Evolutionary conservation across 768 basidiomycete genomes (phyloP), one percentile per base, ranked within the genome.

Genomic region (Boletus rex-veris): DNA sequence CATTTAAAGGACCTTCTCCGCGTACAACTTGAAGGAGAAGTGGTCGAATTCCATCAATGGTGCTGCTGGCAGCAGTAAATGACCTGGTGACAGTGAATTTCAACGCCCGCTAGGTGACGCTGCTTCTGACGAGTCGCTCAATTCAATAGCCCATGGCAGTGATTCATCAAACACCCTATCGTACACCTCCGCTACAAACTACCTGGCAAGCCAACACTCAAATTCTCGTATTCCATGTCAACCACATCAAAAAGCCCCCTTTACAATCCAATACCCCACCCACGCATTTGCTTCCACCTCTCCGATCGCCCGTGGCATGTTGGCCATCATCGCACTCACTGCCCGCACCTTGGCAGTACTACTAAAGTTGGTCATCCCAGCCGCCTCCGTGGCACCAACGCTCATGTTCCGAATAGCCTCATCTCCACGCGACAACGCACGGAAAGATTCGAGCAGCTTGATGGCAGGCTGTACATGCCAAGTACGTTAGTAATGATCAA

Each of bases 371-470:
- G 62, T 47, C 52, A 64, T 55, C 11, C 66, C 67, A 0, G 47
- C 66, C 3, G 55, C 55, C 40, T 68, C 67, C 9, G 51, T 50
- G 4, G 30, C 3, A 21, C 7, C 26, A 0, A 26, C 7, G 2
- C 38, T 46, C 0, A 4, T 1, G 0, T 7, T 15, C 16, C 56
- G 53, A 6, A 42, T 28, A 1, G 52, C 54, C 10, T 53, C 21
- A 37, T 73, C 66, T 5, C 55, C 61, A 0, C 36, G 41, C 7
- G 61, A 48, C 51, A 70, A 48, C 16, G n/a, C 30, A 7, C 66
- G 18, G n/a, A n/a, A n/a, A n/a, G n/a, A n/a, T n/a, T n/a, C n/a
- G n/a, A 74, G 58, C 2, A 74, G 41, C 50, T 74, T 72, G 48
- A 72, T 63, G 1, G 64, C 73, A 19, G 74, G 74, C 73, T 73